Evolutionary conservation across 2,329 filamentous ascomycete genomes (phyloP).

Genomic region (Lecanicillium sp.): DNA sequence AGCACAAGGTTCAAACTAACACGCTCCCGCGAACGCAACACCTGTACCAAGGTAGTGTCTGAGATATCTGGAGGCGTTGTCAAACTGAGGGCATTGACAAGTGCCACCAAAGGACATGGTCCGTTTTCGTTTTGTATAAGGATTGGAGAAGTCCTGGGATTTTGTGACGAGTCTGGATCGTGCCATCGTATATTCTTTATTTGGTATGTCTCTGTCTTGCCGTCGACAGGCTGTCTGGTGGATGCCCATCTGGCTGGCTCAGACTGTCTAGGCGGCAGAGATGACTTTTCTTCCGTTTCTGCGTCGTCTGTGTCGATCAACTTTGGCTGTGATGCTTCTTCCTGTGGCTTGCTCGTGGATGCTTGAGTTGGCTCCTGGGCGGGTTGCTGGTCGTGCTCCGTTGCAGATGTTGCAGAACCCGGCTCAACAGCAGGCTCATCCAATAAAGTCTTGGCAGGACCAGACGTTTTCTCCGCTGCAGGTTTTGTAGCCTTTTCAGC

Average conservation of each 20-base stretch:
- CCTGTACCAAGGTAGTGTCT: slow-evolving; percentile 67
- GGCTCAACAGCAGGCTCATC: background rate
- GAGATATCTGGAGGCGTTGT: slow-evolving; percentile 59
- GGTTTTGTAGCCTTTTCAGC: too few species aligned
- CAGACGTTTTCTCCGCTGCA: too few species aligned
- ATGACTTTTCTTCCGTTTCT: slow-evolving; percentile 19
- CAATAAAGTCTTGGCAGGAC: background rate
- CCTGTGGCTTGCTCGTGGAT: background rate
- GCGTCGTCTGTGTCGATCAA: background rate
- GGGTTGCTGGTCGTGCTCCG: background rate
- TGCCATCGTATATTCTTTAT: slow-evolving; percentile 88
- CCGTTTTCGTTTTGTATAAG: slow-evolving; percentile 91
- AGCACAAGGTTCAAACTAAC: slow-evolving; percentile 79
- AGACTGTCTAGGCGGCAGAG: slow-evolving; percentile 28
- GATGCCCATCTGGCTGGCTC: slow-evolving; percentile 25
- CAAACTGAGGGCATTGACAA: slow-evolving; percentile 86
- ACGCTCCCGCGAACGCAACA: slow-evolving; percentile 72
- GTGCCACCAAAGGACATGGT: slow-evolving; percentile 82
- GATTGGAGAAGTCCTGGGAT: slow-evolving; percentile 72
- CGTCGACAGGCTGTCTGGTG: slow-evolving; percentile 33
- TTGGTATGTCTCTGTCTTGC: slow-evolving; percentile 70
- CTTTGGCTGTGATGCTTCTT: slow-evolving; percentile 4
- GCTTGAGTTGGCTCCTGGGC: slow-evolving; percentile 1
- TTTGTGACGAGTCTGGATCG: slow-evolving; percentile 51
- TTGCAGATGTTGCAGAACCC: background rate